Base-by-base conservation (phyloP, 495 filamentous ascomycete genomes). In the Aspergillus heteromorphus region DNA sequence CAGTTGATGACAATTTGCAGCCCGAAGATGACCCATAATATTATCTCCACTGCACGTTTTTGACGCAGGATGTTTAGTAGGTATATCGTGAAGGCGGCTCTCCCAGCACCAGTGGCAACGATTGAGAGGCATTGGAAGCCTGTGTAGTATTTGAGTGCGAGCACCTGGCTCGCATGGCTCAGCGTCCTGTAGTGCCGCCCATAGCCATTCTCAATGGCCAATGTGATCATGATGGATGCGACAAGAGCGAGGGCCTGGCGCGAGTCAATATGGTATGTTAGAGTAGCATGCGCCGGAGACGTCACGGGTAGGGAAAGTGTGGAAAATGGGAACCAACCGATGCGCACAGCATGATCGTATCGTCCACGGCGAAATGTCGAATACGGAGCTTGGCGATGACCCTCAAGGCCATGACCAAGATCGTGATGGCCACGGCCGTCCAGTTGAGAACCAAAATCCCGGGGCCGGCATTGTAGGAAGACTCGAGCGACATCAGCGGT, bases 51-150 rank as follows among this genome's bases (percentile, higher is more conserved):
- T 21, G 18, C 29, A 21, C 45, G 56, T 29, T 51, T 60, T 5
- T 69, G 68, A 14, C 61, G 70, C 21, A 80, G 59, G 13, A 80
- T 61, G 3, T 65, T 55, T 14, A 64, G 57, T 23, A 80, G 59
- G 20, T 76, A 72, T 20, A 68, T 29, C 19, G 75, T 66, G 48
- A 74, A 75, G 41, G 75, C 71, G 8, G 77, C 41, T 10, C 69
- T 61, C 18, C 64, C 64, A 6, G 69, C 14, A 1, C 40, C 40
- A 13, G 52, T 48, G 51, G 43, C 61, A 49, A 8, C 58, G 54
- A 45, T 51, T 21, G 51, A 57, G 50, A 51, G 58, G 52, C 9
- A 34, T 20, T 49, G 19, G n/a, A 18, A 20, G 6, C 48, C 21
- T 8, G 38, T 21, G 48, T 51, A 27, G 49, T 51, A 19, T 45